A percentile compares a stretch with the other conserved stretches of the same genome.
phyloP scores from a whole-genome alignment of 495 filamentous ascomycete species.

The Aspergillus carlsbadensis region DNA sequence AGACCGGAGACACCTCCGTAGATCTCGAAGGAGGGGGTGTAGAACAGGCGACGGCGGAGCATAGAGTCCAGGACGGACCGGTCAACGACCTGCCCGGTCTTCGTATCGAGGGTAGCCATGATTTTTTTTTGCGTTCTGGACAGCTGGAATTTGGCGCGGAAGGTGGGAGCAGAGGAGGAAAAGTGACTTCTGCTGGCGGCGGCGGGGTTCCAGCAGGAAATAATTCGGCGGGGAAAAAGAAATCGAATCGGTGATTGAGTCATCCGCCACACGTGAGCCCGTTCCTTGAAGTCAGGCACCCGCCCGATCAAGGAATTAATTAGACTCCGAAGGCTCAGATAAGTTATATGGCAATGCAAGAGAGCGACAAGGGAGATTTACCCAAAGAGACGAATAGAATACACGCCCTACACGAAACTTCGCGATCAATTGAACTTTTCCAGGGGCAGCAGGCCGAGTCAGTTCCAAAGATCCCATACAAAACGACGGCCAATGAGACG shows the following conservation, averaged over 20 bases:
- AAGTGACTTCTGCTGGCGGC: slow-evolving; percentile 18
- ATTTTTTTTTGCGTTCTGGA: slow-evolving; percentile 29
- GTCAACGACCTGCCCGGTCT: slow-evolving; percentile 86
- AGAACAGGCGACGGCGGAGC: slow-evolving; percentile 85
- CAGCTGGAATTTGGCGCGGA: slow-evolving; percentile 17
- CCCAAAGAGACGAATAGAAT: background rate
- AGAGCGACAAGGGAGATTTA: background rate
- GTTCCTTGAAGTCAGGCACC: slow-evolving; percentile 10
- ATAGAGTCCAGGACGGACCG: slow-evolving; percentile 76
- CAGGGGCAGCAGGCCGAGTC: slow-evolving; percentile 5
- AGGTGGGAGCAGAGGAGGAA: slow-evolving; percentile 23
- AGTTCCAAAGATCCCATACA: background rate
- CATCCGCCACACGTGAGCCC: slow-evolving; percentile 40
- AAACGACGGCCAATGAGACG: background rate
- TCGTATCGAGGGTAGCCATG: slow-evolving; percentile 70
- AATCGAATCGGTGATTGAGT: slow-evolving; percentile 46
- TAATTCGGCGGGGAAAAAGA: slow-evolving; percentile 36
- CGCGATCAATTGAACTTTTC: slow-evolving; percentile 1
- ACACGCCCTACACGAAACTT: background rate
- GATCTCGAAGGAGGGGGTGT: slow-evolving; percentile 91
- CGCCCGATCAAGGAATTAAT: background rate
- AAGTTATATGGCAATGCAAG: background rate
- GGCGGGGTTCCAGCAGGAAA: slow-evolving; percentile 18
- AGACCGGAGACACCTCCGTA: slow-evolving; percentile 86
- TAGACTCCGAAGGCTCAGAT: background rate